Base-by-base conservation (phyloP, 805 yeast genomes). In the Starmerella riodocensis region DNA sequence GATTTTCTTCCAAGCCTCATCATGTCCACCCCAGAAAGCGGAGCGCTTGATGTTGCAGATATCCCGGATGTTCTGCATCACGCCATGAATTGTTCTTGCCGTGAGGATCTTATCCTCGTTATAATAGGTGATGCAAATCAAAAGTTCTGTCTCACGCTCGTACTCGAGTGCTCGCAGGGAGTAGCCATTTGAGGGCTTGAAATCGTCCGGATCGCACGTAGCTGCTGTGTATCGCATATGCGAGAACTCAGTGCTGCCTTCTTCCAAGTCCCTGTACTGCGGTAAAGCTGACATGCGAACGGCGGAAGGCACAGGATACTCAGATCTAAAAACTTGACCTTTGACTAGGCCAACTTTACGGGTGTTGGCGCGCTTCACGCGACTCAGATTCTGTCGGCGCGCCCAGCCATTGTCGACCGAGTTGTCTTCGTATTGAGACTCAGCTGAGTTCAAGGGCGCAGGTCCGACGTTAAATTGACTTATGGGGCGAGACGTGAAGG, bases 121-220 rank as follows among this genome's bases (percentile, higher is more conserved):
- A 54, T 75, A 74, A 71, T 74, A 75, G 25, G 81, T 75, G 43
- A 75, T 56, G 19, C 76, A 76, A 37, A 75, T 64, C 61, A 75
- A 65, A 54, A 75, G 57, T 55, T 75, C 81, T 0, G 80, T 74
- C 38, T 67, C 65, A 26, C 79, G 65, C 12, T 70, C 71, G 53
- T 72, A 73, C 52, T 72, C 72, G 16, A 65, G 63, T 3, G 73
- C 74, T 31, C 81, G 64, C 42, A 75, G 62, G 32, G 67, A 66
- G 56, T 71, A 75, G 6, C 77, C 77, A 14, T 56, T 54, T 43
- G 66, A 67, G 32, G 65, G 58, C 43, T 64, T 63, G 56, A 75
- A 75, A 42, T 75, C 74, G 32, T 74, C 74, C 4, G 81, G 81
- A n/a, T 77, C 79, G 52, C 75, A 70, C 1, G 79, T 74, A 6